Percentiles rank a stretch among this genome's conserved stretches.
These are phyloP conservation scores for Hypoxylon sp. DNA, from an alignment of 2,329 filamentous ascomycete species.

Conservation along the genomic window DNA sequence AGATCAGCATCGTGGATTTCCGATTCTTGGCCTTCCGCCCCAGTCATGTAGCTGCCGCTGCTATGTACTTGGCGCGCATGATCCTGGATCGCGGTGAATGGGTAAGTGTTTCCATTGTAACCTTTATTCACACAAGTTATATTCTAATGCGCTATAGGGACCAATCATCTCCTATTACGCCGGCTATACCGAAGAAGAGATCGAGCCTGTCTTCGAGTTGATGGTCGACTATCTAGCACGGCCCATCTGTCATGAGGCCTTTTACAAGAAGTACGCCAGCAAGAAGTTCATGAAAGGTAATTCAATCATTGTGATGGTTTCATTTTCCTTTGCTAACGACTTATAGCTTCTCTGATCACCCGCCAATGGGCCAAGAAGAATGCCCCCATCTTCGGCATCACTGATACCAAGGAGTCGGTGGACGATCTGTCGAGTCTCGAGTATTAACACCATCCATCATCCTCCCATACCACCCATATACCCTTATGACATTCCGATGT, in stretches of 20 bases:
- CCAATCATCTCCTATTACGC: slow-evolving; percentile 88
- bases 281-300: slow-evolving; percentile 99
- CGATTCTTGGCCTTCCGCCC: slow-evolving; percentile 90
- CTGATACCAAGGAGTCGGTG: slow-evolving; percentile 58
- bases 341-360: slow-evolving; percentile 84
- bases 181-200: slow-evolving; percentile 91
- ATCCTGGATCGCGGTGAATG: slow-evolving; percentile 92
- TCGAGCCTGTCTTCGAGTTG: slow-evolving; percentile 87
- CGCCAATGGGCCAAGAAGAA: slow-evolving; percentile 94
- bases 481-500: slow-evolving; percentile 39
- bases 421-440: slow-evolving; percentile 54
- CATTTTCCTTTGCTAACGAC: slow-evolving; percentile 36
- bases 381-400: slow-evolving; percentile 63
- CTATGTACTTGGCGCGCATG: slow-evolving; percentile 93
- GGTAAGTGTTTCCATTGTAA: slow-evolving; percentile 64
- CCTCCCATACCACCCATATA: slow-evolving; percentile 14
- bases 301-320: slow-evolving; percentile 47
- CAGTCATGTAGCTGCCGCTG: slow-evolving; percentile 87
- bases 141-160: slow-evolving; percentile 65
- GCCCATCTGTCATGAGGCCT: slow-evolving; percentile 92
- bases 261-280: slow-evolving; percentile 99
- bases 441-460: slow-evolving; percentile 14
- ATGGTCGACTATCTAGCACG: slow-evolving; percentile 97
- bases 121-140: background rate
- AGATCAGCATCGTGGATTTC: slow-evolving; percentile 95